Conservation (phyloP, 345 rosid species). For the Gossypium anomalum region DNA sequence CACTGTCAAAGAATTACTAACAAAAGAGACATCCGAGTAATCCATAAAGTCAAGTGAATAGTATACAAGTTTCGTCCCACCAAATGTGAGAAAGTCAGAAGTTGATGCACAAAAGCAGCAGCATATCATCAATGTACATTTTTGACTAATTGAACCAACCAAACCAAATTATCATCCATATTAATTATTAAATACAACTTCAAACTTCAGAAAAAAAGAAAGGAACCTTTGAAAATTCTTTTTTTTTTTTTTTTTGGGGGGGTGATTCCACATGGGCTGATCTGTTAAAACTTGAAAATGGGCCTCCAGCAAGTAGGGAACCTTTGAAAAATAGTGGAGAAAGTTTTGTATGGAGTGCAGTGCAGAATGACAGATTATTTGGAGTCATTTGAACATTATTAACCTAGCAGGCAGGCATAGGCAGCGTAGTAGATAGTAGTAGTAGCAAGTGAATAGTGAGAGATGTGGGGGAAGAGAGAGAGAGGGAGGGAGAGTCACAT, state of each 20-base stretch:
- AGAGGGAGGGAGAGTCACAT: background rate
- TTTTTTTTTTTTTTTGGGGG: too few species aligned
- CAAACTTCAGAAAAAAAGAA: too few species aligned
- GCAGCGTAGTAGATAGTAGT: background rate
- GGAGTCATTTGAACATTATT: background rate
- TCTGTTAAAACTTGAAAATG: background rate
- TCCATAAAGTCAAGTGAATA: background rate
- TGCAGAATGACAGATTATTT: background rate
- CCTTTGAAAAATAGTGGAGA: background rate
- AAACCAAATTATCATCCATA: background rate
- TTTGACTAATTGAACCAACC: constrained; percentile 2
- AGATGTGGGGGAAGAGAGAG: background rate
- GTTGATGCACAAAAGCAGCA: background rate
- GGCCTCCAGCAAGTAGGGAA: background rate
- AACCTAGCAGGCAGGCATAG: background rate
- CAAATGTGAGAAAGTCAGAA: background rate
- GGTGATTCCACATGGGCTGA: background rate
- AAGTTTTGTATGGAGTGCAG: background rate
- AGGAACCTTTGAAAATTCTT: too few species aligned
- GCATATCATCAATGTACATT: background rate
- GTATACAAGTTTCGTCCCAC: background rate
- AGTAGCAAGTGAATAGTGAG: background rate
- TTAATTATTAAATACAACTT: too few species aligned
- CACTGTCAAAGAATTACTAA: background rate
- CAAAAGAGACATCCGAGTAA: constrained; percentile 4